Conservation (phyloP, 2,329 filamentous ascomycete genomes). For the Emergomyces africanus region DNA sequence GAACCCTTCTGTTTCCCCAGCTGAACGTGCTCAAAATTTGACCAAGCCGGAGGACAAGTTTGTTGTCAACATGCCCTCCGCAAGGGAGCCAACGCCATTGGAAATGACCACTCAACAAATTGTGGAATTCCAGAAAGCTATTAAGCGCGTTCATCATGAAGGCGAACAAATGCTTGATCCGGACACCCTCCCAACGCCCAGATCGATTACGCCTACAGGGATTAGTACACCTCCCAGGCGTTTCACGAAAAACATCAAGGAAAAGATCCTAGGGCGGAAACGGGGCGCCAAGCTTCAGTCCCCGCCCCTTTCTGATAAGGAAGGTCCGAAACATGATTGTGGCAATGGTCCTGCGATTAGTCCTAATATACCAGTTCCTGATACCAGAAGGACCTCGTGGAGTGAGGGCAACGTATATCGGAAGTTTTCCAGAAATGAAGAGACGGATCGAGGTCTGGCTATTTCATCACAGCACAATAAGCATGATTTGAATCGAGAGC, state of each 20-base stretch:
- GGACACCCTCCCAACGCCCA: slow-evolving; percentile 21
- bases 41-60: slow-evolving; percentile 30
- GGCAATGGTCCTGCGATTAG: background rate
- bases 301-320: background rate
- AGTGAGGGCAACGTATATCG: background rate
- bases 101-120: slow-evolving; percentile 29
- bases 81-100: slow-evolving; percentile 29
- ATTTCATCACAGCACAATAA: slow-evolving; percentile 19
- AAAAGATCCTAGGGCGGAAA: background rate
- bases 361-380: background rate
- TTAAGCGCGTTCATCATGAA: slow-evolving; percentile 20
- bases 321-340: background rate
- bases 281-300: slow-evolving; percentile 5
- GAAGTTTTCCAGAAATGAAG: slow-evolving; percentile 7
- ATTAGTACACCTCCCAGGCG: slow-evolving; percentile 18
- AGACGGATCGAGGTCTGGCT: slow-evolving; percentile 19
- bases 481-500: slow-evolving; percentile 1
- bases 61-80: slow-evolving; percentile 32
- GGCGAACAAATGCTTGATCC: slow-evolving; percentile 21
- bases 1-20: slow-evolving; percentile 18
- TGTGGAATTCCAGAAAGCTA: slow-evolving; percentile 25
- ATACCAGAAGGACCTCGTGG: background rate
- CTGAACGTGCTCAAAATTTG: slow-evolving; percentile 18
- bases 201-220: slow-evolving; percentile 17
- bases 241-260: slow-evolving; percentile 5